Conservation (phyloP, 306 rosid species). For the Hippophae rhamnoides region DNA sequence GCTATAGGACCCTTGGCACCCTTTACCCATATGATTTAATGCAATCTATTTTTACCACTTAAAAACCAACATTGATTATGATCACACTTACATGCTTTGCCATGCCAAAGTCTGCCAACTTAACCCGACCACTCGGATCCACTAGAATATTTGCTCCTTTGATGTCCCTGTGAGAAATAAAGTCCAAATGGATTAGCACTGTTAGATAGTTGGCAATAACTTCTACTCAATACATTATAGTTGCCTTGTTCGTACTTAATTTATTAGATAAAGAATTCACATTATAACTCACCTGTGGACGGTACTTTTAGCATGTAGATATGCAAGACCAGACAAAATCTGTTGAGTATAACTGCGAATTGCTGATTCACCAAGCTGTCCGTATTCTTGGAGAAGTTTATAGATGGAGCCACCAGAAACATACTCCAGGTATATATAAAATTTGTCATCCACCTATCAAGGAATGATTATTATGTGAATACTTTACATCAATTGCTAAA, state of each 20-base stretch:
- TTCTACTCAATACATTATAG: slow-evolving; percentile 8
- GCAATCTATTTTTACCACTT: slow-evolving; percentile 13
- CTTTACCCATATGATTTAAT: neutral
- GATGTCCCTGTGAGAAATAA: slow-evolving; percentile 60
- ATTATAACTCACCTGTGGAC: slow-evolving; percentile 69
- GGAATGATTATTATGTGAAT: slow-evolving; percentile 25
- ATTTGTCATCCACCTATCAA: slow-evolving; percentile 74
- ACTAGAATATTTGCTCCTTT: slow-evolving; percentile 98
- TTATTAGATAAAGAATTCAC: slow-evolving; percentile 16
- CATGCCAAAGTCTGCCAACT: slow-evolving; percentile 99
- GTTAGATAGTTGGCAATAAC: slow-evolving; percentile 6
- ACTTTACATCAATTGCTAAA: neutral
- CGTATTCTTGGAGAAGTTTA: slow-evolving; percentile 95
- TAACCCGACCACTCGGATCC: slow-evolving; percentile 88
- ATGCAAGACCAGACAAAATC: slow-evolving; percentile 93
- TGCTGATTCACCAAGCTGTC: slow-evolving; percentile 73
- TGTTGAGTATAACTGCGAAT: slow-evolving; percentile 92
- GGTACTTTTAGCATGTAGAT: slow-evolving; percentile 80
- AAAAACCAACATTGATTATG: slow-evolving; percentile 15
- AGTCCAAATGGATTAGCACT: slow-evolving; percentile 17
- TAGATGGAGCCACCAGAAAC: slow-evolving; percentile 96
- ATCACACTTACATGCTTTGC: slow-evolving; percentile 86
- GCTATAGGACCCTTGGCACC: neutral
- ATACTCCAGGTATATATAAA: slow-evolving; percentile 89
- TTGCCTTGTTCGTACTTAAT: slow-evolving; percentile 11